These are phyloP conservation scores for Spergularia bocconei DNA, from an alignment of 148 eudicot species.

Conservation along the genomic window DNA sequence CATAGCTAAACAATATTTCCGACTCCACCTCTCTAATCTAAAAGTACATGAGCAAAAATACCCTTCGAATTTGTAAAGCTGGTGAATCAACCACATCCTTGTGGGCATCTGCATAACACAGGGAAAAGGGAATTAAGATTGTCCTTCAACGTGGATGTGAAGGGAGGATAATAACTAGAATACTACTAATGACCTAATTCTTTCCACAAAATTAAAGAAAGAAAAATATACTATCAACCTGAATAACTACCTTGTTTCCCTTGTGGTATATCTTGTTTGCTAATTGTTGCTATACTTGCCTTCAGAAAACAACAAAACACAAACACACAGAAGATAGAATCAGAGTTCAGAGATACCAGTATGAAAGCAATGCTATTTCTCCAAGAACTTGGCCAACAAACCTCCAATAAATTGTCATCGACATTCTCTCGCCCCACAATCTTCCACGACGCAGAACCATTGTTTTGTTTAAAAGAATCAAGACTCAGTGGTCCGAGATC, in stretches of 20 bases:
- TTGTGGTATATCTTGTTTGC: constrained; percentile 40
- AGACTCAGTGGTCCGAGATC: constrained; percentile 82
- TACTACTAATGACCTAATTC: constrained; percentile 27
- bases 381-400: constrained; percentile 6
- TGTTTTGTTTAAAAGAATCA: constrained; percentile 57
- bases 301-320: constrained; percentile 25
- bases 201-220: background rate
- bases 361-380: background rate
- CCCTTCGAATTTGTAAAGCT: constrained; percentile 69
- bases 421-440: constrained; percentile 42
- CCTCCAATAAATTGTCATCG: constrained; percentile 36
- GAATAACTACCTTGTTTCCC: constrained; percentile 41
- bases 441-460: constrained; percentile 79
- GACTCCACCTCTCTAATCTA: background rate
- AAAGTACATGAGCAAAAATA: constrained; percentile 28
- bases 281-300: constrained; percentile 37
- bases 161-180: background rate
- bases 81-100: constrained; percentile 55
- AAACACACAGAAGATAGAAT: background rate
- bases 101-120: constrained; percentile 45
- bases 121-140: constrained; percentile 12
- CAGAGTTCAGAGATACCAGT: background rate
- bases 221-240: constrained; percentile 23
- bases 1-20: constrained; percentile 11
- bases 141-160: background rate